Evolutionary conservation across 805 yeast genomes (phyloP).

Genomic region (Starmerella bombicola): DNA sequence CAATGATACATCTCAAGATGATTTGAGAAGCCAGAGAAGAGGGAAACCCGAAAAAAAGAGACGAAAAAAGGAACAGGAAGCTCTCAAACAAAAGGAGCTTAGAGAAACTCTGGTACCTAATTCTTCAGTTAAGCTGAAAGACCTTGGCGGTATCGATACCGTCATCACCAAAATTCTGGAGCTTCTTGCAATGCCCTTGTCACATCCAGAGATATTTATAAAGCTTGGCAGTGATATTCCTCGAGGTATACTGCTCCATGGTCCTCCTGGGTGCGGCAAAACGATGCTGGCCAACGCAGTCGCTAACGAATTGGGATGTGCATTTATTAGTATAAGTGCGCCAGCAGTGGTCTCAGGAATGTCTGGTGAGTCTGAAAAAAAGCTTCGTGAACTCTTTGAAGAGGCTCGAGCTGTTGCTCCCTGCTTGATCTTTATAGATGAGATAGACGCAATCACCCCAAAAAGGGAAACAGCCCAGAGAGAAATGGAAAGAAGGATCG

Average conservation of each 20-base stretch:
- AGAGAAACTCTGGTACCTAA: constrained; percentile 31
- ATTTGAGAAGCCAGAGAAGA: not conserved
- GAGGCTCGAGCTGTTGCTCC: constrained; percentile 88
- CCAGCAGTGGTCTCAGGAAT: constrained; percentile 96
- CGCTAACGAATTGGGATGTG: constrained; percentile 89
- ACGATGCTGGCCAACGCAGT: constrained; percentile 92
- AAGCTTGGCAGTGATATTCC: constrained; percentile 93
- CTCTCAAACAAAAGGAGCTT: constrained; percentile 35
- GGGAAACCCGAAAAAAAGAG: constrained; percentile 3
- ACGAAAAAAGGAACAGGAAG: constrained; percentile 5
- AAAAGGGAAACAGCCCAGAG: constrained; percentile 96
- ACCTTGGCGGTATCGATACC: constrained; percentile 80
- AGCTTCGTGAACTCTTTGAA: constrained; percentile 80
- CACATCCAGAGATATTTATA: constrained; percentile 82
- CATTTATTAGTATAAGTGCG: constrained; percentile 81
- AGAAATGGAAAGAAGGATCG: constrained; percentile 95
- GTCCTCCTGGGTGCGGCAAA: constrained; percentile 99
- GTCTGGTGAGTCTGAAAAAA: constrained; percentile 98
- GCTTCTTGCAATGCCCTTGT: constrained; percentile 76
- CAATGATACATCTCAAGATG: constrained; percentile 6
- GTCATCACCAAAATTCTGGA: constrained; percentile 82
- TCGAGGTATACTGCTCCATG: constrained; percentile 83
- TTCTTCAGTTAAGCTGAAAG: constrained; percentile 53
- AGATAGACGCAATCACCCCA: constrained; percentile 96
- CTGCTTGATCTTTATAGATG: constrained; percentile 85